Conservation (phyloP, 805 yeast species). For the Candida nonsorbophila region DNA sequence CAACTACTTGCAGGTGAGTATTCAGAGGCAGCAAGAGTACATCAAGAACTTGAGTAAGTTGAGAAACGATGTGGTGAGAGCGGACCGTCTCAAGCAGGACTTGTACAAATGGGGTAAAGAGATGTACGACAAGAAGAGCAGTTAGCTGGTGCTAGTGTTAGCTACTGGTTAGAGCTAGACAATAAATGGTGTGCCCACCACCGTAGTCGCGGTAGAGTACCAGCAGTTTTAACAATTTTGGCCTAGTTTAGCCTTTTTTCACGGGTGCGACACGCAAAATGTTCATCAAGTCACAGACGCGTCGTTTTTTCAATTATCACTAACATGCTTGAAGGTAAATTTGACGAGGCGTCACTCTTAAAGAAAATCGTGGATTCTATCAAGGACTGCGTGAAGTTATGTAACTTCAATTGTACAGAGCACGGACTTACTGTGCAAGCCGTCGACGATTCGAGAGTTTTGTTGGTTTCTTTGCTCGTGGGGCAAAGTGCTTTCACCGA, state of each 20-base stretch:
- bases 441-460: slow-evolving; percentile 94
- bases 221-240: too few relatives aligned
- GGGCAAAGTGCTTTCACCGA: slow-evolving; percentile 85
- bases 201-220: too few relatives aligned
- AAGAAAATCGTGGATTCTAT: slow-evolving; percentile 92
- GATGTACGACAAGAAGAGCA: slow-evolving; percentile 49
- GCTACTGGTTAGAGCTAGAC: too few relatives aligned
- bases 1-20: slow-evolving; percentile 39
- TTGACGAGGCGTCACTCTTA: slow-evolving; percentile 85
- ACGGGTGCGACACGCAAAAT: too few relatives aligned
- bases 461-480: slow-evolving; percentile 80
- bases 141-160: too few relatives aligned
- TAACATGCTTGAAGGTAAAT: slow-evolving; percentile 92
- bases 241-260: too few relatives aligned
- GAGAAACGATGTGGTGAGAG: slow-evolving; percentile 70
- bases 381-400: slow-evolving; percentile 88
- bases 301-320: too few relatives aligned
- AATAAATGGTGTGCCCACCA: too few relatives aligned
- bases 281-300: too few relatives aligned
- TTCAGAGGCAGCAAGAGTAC: slow-evolving; percentile 66
- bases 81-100: slow-evolving; percentile 67
- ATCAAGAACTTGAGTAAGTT: slow-evolving; percentile 71
- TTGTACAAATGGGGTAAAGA: slow-evolving; percentile 83
- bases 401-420: slow-evolving; percentile 96
- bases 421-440: slow-evolving; percentile 95